phyloP scores from a whole-genome alignment of 2,329 filamentous ascomycete genomes.

The Apiospora saccharicola region DNA sequence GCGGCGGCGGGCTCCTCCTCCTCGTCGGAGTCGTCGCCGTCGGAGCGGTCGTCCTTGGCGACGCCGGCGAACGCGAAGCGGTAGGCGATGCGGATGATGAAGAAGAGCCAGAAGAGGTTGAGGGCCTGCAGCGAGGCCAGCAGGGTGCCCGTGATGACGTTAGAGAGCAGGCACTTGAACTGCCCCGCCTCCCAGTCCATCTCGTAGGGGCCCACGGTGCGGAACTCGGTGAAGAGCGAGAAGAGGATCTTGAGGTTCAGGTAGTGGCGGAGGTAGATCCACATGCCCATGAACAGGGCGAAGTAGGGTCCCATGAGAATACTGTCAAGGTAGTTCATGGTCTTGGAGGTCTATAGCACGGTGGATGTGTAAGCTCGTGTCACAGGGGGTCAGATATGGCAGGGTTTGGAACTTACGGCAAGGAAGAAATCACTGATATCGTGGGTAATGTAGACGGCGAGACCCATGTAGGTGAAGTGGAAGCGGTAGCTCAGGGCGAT shows the following conservation, averaged over 20 bases:
- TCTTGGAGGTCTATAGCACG: conserved; percentile 77
- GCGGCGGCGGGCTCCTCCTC: conserved; percentile 48
- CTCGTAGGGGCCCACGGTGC: conserved; percentile 76
- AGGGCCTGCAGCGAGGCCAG: conserved; percentile 74
- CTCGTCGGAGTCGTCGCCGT: conserved; percentile 68
- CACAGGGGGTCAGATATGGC: neutral
- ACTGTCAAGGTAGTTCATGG: conserved; percentile 88
- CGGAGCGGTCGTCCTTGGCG: conserved; percentile 75
- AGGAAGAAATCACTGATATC: conserved; percentile 97
- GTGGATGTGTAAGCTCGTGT: neutral
- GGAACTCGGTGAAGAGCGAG: conserved; percentile 78
- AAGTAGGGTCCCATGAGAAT: conserved; percentile 85
- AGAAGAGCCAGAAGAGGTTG: conserved; percentile 84
- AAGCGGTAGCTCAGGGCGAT: conserved; percentile 91
- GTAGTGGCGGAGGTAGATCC: conserved; percentile 91
- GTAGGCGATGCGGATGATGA: conserved; percentile 78
- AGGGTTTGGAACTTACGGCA: conserved; percentile 65
- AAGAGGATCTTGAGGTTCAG: conserved; percentile 80
- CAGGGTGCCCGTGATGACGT: conserved; percentile 71
- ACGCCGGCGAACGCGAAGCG: conserved; percentile 69
- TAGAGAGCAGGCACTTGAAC: conserved; percentile 77
- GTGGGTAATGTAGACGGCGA: conserved; percentile 93
- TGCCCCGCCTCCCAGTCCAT: conserved; percentile 79
- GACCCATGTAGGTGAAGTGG: conserved; percentile 94
- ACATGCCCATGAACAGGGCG: conserved; percentile 78